These are phyloP conservation scores for Colletotrichum costaricense DNA, from an alignment of 2,329 filamentous ascomycete genomes.

Conservation along the genomic window DNA sequence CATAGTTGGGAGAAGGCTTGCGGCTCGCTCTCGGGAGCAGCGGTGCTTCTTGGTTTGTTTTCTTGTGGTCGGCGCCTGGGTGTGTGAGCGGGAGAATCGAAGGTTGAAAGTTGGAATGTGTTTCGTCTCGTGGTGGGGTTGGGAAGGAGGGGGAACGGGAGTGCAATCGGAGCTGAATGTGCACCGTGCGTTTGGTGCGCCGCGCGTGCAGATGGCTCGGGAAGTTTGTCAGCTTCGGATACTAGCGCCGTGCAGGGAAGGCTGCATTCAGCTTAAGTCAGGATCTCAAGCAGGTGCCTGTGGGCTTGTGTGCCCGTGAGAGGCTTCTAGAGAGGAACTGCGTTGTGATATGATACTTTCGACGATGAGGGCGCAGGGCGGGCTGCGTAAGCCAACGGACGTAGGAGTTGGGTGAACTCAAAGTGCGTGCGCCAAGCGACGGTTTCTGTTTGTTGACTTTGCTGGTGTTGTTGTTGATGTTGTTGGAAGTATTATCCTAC, in stretches of 20 bases:
- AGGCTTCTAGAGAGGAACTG: not conserved
- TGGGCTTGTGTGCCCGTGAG: not conserved
- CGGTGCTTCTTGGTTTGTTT: not conserved
- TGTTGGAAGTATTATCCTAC: not conserved
- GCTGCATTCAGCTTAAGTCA: slow-evolving; percentile 16
- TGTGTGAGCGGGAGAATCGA: slow-evolving; percentile 7
- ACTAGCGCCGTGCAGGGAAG: not conserved
- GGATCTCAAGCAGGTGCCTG: not conserved
- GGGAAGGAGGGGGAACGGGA: slow-evolving; percentile 8
- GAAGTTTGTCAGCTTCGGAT: slow-evolving; percentile 22
- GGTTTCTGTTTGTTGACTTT: not conserved
- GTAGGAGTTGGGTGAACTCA: not conserved
- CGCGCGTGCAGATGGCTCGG: slow-evolving; percentile 3
- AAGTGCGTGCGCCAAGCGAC: not conserved
- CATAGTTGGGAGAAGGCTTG: slow-evolving; percentile 39
- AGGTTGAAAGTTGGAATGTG: slow-evolving; percentile 7
- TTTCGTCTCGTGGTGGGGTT: slow-evolving; percentile 26
- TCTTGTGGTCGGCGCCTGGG: not conserved
- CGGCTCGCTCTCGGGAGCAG: slow-evolving; percentile 3
- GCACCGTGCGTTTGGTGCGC: slow-evolving; percentile 22
- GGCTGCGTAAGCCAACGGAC: not conserved
- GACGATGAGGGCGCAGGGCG: not conserved
- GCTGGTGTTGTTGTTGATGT: not conserved
- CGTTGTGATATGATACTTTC: not conserved
- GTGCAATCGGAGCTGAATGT: slow-evolving; percentile 17